phyloP scores from a whole-genome alignment of 2,329 filamentous ascomycete species.

The Rutstroemia sp. region DNA sequence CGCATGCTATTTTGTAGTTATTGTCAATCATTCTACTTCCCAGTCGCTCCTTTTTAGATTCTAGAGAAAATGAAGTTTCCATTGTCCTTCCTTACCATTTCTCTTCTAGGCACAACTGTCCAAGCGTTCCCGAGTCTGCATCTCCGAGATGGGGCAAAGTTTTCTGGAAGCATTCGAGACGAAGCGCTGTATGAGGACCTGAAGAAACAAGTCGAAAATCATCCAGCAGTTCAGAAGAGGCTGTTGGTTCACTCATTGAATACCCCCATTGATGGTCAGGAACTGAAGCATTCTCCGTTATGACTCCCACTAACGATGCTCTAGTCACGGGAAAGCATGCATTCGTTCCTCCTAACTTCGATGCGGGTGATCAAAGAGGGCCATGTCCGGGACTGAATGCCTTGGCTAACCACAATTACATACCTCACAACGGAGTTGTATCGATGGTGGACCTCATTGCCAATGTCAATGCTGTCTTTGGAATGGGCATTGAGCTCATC shows the following conservation, averaged over 20 bases:
- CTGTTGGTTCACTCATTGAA: neutral
- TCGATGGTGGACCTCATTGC: constrained; percentile 26
- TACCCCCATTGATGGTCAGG: neutral
- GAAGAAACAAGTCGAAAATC: neutral
- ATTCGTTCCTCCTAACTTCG: constrained; percentile 18
- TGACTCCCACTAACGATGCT: too few relatives aligned
- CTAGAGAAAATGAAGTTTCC: neutral
- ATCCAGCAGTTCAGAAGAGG: neutral
- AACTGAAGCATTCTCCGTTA: too few relatives aligned
- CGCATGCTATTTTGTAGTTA: neutral
- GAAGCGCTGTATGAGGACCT: neutral
- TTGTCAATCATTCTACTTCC: neutral
- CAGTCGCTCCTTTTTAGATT: neutral
- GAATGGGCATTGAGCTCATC: constrained; percentile 3
- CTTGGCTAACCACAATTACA: constrained; percentile 36
- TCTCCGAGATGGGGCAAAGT: neutral
- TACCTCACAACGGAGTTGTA: constrained; percentile 30
- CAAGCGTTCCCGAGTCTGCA: neutral
- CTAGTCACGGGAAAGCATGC: constrained; percentile 8
- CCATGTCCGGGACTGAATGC: constrained; percentile 35
- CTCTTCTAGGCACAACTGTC: neutral
- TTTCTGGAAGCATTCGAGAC: neutral
- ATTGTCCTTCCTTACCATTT: neutral
- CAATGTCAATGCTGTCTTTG: constrained; percentile 15
- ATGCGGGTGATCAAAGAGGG: constrained; percentile 11